Evolutionary conservation across 805 yeast species (phyloP), one percentile per base, ranked within the genome.

Genomic region (Cyberlindnera xylosilytica): DNA sequence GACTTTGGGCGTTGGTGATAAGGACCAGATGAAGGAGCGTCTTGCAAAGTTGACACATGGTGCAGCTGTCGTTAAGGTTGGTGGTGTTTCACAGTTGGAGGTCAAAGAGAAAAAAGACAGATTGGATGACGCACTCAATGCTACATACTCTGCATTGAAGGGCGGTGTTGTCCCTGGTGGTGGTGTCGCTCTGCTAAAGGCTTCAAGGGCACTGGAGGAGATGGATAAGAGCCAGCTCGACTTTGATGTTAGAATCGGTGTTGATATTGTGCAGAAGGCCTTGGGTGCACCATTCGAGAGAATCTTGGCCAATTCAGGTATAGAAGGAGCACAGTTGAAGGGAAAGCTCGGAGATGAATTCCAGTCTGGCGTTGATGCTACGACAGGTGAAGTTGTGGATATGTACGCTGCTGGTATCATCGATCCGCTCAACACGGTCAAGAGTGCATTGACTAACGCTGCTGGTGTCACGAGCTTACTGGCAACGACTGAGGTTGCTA

Each of bases 51-150:
- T 93, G 53, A 84, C 95, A 36, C 97, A 97, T 47, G 98, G 98
- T 79, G 98, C 93, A 63, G 99, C 99, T 43, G 97, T 93, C 52
- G 77, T 93, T 61, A 87, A 86, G 74, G 98, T 91, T 49, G 99
- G 99, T 66, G 99, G 99, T 56, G 67, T 96, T 35, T 85, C 96
- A 18, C 98, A 93, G 73, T 86, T 93, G 54, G 98, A 93, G 73
- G 99, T 93, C 54, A 95, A 97, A 62, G 99, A 93, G 77, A 93
- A 93, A 93, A 93, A 93, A 76, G 99, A 93, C 68, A 85, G 99
- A 72, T 87, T 89, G 63, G 98, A 93, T 60, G 99, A 93, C 73
- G 98, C 99, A 20, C 78, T 93, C 64, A 91, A 93, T 64, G 97
- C 99, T 43, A 93, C 98, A 41, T 88, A 98, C 70, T 97, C 99